Base-by-base conservation (phyloP, 2,329 filamentous ascomycete species). In the Cordyceps farinosa region DNA sequence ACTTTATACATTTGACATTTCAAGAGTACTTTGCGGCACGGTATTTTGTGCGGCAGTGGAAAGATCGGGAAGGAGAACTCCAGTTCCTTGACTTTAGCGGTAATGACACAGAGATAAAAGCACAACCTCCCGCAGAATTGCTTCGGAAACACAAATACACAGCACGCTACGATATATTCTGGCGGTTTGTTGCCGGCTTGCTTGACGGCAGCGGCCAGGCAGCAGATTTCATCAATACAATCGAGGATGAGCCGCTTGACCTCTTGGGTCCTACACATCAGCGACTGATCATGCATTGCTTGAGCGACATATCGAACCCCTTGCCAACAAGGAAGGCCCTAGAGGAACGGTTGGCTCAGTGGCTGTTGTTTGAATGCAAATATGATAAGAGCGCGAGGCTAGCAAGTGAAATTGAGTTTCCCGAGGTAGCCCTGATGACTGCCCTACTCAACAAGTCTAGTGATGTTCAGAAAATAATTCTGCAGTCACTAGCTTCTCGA, bases 1-100 rank as follows among this genome's bases (percentile, higher is more conserved):
- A 79, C 63, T 79, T 80, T 51, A 32, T 79, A 27, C 77, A 80
- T 64, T 65, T 78, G 11, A 78, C 77, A 1, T 77, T 76, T 64
- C 76, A 79, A 61, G 77, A 79, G 63, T 79, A 71, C 57, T 79
- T 79, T 69, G 76, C 75, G 0, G 77, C 77, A 1, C 69, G 65
- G 32, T 77, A 78, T 65, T 78, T 78, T 65, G 70, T 71, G 22
- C 68, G 67, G 42, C 67, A 71, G 22, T 78, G 73, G 73, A 67
- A 56, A 45, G 29, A 32, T 3, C 17, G 11, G 29, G 62, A 13
- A 32, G 42, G 68, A 36, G 42, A 42, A 13, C 67, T 73, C 1
- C 13, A 65, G 55, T 69, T 32, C 61, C 60, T 68, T 8, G 15
- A 29, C 11, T 54, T 70, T 11, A 60, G 60, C 22, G 51, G 47